These are phyloP conservation scores for Ogataea allantospora DNA, from an alignment of 805 yeast species.

Conservation along the genomic window DNA sequence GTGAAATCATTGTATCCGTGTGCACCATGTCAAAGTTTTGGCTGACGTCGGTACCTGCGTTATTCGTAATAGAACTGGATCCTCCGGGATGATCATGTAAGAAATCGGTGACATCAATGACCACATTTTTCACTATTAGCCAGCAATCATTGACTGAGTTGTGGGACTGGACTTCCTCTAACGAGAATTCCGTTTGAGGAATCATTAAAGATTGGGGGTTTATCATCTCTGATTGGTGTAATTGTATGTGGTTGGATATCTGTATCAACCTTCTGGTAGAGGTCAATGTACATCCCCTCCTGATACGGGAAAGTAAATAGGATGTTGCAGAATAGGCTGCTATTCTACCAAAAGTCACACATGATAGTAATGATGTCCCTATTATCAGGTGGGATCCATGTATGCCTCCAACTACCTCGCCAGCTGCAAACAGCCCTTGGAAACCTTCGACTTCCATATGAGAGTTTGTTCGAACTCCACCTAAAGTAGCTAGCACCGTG, in stretches of 20 bases:
- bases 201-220: conserved; percentile 31
- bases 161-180: conserved; percentile 48
- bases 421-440: conserved; percentile 56
- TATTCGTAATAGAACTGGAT: conserved; percentile 64
- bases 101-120: conserved; percentile 46
- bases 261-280: conserved; percentile 11
- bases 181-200: conserved; percentile 47
- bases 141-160: conserved; percentile 48
- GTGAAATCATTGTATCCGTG: conserved; percentile 51
- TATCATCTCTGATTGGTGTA: not conserved
- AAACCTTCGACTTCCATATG: conserved; percentile 26
- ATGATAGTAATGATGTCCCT: conserved; percentile 56
- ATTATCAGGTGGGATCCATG: conserved; percentile 64
- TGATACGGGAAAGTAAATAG: conserved; percentile 23
- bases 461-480: conserved; percentile 57
- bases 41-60: conserved; percentile 72
- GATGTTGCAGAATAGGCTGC: conserved; percentile 43
- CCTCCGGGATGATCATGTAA: conserved; percentile 67
- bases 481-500: conserved; percentile 36
- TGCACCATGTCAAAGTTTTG: conserved; percentile 56
- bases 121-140: conserved; percentile 53
- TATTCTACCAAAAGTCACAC: conserved; percentile 59
- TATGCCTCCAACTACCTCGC: conserved; percentile 68
- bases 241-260: conserved; percentile 12
- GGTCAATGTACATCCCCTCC: not conserved